Evolutionary conservation across 2,329 filamentous ascomycete genomes (phyloP).

Genomic region (Fusarium irregulare): DNA sequence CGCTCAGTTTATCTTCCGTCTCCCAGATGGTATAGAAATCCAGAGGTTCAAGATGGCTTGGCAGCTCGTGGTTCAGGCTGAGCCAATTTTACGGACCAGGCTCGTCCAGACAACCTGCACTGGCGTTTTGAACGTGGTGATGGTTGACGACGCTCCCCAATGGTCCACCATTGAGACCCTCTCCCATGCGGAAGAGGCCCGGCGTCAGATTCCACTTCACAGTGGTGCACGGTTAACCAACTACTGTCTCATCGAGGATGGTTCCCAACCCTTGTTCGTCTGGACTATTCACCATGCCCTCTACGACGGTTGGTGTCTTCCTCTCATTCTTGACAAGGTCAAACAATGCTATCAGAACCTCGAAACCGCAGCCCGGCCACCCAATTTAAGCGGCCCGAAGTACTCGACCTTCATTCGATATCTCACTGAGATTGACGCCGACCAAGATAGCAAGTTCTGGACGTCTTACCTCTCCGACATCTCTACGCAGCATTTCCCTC

Average conservation of each 20-base stretch:
- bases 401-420: conserved; percentile 35
- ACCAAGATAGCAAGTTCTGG: conserved; percentile 31
- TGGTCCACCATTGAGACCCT: conserved; percentile 21
- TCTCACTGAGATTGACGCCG: conserved; percentile 3
- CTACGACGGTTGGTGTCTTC: conserved; percentile 47
- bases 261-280: conserved; percentile 13
- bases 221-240: conserved; percentile 26
- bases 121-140: conserved; percentile 36
- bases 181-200: background rate
- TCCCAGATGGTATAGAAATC: conserved; percentile 15
- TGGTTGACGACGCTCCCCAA: conserved; percentile 13
- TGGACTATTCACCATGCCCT: conserved; percentile 47
- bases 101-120: conserved; percentile 32
- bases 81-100: conserved; percentile 32
- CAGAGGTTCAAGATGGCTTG: conserved; percentile 34
- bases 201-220: conserved; percentile 11
- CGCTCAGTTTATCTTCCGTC: conserved; percentile 34
- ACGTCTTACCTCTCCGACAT: conserved; percentile 19
- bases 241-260: conserved; percentile 12
- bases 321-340: conserved; percentile 38
- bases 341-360: conserved; percentile 25
- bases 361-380: background rate
- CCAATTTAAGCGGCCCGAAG: background rate
- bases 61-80: conserved; percentile 8
- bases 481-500: conserved; percentile 38